Evolutionary conservation across 2,329 filamentous ascomycete species (phyloP).

Genomic region (Diaporthe nobilis): DNA sequence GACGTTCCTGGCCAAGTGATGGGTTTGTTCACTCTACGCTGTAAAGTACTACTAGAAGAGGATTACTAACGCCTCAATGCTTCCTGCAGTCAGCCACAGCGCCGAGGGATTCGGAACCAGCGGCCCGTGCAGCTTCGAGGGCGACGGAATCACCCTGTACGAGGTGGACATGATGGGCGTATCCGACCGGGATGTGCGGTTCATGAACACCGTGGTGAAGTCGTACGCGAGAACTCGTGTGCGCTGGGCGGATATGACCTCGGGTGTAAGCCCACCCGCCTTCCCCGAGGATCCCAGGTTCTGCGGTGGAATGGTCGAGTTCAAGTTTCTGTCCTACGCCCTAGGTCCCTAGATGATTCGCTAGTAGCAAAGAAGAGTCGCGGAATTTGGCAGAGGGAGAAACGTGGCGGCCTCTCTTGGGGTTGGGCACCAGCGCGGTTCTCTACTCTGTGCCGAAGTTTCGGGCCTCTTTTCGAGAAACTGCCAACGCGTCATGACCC

Average conservation of each 20-base stretch:
- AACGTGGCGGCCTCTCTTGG: neutral
- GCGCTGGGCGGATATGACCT: fast-evolving
- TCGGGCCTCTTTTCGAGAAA: neutral
- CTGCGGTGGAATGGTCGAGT: neutral
- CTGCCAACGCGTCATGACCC: neutral
- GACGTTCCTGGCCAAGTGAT: too few relatives aligned
- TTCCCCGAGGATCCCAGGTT: neutral
- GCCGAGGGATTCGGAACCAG: neutral
- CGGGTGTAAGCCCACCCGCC: too few relatives aligned
- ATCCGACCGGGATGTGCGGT: neutral
- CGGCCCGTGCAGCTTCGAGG: neutral
- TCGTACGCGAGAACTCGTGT: fast-evolving
- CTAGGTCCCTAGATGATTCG: neutral
- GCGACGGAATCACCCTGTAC: neutral
- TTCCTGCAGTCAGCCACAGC: fast-evolving
- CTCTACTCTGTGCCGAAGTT: too few relatives aligned
- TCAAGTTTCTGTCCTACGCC: neutral
- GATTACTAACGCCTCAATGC: neutral
- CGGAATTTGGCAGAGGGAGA: neutral
- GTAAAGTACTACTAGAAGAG: neutral
- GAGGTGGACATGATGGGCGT: neutral
- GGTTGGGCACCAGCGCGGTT: too few relatives aligned
- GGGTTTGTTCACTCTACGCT: neutral
- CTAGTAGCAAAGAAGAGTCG: neutral
- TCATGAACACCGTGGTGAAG: neutral